These are phyloP conservation scores for Cercospora sp. DNA, from an alignment of 2,329 filamentous ascomycete species.

Conservation along the genomic window DNA sequence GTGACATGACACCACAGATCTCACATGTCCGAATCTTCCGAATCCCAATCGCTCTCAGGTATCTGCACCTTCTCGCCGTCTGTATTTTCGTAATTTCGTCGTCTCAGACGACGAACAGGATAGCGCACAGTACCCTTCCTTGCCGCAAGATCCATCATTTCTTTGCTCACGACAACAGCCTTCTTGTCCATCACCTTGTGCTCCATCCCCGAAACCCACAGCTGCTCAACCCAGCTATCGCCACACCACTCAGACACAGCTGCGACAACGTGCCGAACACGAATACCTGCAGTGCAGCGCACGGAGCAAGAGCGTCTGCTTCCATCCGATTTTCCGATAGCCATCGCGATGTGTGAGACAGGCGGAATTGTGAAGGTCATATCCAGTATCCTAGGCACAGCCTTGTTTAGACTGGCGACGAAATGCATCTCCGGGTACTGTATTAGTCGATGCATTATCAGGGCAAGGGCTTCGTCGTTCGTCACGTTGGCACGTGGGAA, in stretches of 20 bases:
- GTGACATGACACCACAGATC: neutral
- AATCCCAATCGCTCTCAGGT: neutral
- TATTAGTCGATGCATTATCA: neutral
- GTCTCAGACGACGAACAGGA: neutral
- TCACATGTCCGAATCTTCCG: neutral
- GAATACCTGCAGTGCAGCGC: neutral
- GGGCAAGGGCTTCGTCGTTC: neutral
- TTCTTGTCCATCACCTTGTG: neutral
- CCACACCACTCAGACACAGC: neutral
- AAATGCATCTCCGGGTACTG: neutral
- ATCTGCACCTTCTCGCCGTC: neutral
- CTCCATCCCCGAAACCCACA: neutral
- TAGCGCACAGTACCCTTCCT: neutral
- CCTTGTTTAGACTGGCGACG: neutral
- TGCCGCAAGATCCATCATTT: neutral
- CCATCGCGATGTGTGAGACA: neutral
- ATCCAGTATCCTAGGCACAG: neutral
- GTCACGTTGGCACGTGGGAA: neutral
- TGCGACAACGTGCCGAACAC: neutral
- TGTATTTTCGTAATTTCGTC: neutral
- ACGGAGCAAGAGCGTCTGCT: too few relatives aligned
- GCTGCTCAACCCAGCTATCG: neutral
- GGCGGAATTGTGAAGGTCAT: neutral
- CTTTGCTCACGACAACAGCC: neutral
- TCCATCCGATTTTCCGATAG: rapidly evolving